Base-by-base conservation (phyloP, 129 eudicot species). In the Helianthus tuberosus region DNA sequence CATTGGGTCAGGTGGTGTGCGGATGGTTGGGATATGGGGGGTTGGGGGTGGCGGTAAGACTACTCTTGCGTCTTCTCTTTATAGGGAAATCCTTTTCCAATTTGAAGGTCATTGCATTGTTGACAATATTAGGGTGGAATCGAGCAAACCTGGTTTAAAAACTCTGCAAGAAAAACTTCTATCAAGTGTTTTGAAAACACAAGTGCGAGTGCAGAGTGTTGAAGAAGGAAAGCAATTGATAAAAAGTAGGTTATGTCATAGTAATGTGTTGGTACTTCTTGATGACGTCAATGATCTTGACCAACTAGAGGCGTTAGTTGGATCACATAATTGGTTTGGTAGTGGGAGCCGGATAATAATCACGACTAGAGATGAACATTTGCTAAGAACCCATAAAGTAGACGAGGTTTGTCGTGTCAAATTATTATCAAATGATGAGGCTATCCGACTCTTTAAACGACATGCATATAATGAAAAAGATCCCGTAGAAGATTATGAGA, bases 1-100 rank as follows among this genome's bases (percentile, higher is more conserved):
- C 3, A 5, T 16, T 55, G 36, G 35, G 35, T 55, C 13, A 2
- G 13, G 6, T 20, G 62, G 62, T 55, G 62, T 55, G 35, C 14
- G 14, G 1, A 55, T 55, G 62, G 32, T 55, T 55, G 62, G 62
- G 1, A 55, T 20, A 55, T 55, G 62, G 62, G 62, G 62, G 62
- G 5, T 55, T 20, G 36, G 62, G 35, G 62, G 62, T 55, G 9
- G 62, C 3, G 62, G 62, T 55, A 55, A 55, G 62, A 55, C 62
- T 8, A 55, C 62, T 55, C 62, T 55, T 55, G 62, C 62, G 10
- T 8, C 36, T 55, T 20, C 32, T 20, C 6, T 55, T 55, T 55
- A 17, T 20, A 55, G 3, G 12, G 5, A 55, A 20, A 55, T 55
- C 12, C 17, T 10, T 20, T 1, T 1, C 10, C 59, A 53, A 5